Conservation (phyloP, 164 flowering plant species). For the Berberis thunbergii region DNA sequence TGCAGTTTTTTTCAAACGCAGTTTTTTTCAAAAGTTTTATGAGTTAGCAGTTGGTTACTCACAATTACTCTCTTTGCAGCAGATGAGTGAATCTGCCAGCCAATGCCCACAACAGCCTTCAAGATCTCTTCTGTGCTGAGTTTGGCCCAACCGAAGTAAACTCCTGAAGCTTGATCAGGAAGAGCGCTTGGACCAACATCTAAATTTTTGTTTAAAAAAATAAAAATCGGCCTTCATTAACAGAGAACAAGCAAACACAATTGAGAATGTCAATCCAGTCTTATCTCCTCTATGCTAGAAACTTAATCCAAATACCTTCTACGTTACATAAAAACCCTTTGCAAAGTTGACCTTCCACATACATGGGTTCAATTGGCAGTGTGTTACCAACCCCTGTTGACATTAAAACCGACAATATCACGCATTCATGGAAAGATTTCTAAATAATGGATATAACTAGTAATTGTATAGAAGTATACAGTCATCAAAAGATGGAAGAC, state of each 20-base stretch:
- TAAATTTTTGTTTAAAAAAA: not conserved
- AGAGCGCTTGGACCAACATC: slow-evolving; percentile 19
- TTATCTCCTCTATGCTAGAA: not conserved
- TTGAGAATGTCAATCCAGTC: not conserved
- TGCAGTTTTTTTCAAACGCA: too few species aligned
- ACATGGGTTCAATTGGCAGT: slow-evolving; percentile 30
- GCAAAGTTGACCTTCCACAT: slow-evolving; percentile 19
- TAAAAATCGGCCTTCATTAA: not conserved
- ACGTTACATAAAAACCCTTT: slow-evolving; percentile 22
- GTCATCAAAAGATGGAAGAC: slow-evolving; percentile 63
- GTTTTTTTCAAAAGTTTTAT: too few species aligned
- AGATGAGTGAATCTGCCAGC: slow-evolving; percentile 16
- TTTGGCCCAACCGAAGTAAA: slow-evolving; percentile 52
- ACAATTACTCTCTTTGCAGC: slow-evolving; percentile 33
- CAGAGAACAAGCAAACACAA: not conserved
- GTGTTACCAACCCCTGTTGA: slow-evolving; percentile 41
- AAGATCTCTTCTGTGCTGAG: slow-evolving; percentile 11
- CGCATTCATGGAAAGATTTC: not conserved
- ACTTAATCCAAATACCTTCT: slow-evolving; percentile 22
- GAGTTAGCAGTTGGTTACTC: slow-evolving; percentile 10
- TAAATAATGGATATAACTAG: not conserved
- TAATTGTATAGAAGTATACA: slow-evolving; percentile 25
- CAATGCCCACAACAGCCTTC: slow-evolving; percentile 39
- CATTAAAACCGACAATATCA: slow-evolving; percentile 6
- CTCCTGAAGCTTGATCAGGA: slow-evolving; percentile 46